Evolutionary conservation across 768 basidiomycete genomes (phyloP).

Genomic region (Agrocybe pediades): DNA sequence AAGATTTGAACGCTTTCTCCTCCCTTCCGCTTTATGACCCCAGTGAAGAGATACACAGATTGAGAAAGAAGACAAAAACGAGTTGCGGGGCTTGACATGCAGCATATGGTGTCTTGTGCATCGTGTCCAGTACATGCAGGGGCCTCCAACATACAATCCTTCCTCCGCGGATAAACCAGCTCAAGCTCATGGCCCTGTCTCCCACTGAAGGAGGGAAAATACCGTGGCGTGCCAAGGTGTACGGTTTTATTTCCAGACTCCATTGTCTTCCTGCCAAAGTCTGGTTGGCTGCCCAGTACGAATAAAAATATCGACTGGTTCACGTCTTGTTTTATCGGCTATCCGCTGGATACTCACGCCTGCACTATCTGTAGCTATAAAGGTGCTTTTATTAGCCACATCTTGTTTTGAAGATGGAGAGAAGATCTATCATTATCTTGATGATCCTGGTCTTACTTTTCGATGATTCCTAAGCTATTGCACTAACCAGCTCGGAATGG

Average conservation of each 20-base stretch:
- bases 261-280: neutral
- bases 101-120: slow-evolving; percentile 7
- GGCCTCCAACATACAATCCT: neutral
- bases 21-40: neutral
- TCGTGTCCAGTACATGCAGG: neutral
- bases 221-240: slow-evolving; percentile 10
- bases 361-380: slow-evolving; percentile 1
- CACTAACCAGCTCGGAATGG: slow-evolving; percentile 2
- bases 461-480: slow-evolving; percentile 7
- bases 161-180: slow-evolving; percentile 13
- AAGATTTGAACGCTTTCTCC: neutral
- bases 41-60: neutral
- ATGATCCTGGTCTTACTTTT: slow-evolving; percentile 16
- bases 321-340: slow-evolving; percentile 8
- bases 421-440: slow-evolving; percentile 11
- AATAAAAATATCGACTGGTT: slow-evolving; percentile 5
- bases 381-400: neutral
- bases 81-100: neutral
- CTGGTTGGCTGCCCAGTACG: neutral
- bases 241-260: slow-evolving; percentile 9
- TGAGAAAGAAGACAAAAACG: neutral
- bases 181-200: slow-evolving; percentile 1
- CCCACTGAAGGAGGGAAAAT: slow-evolving; percentile 1
- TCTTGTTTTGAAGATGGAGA: slow-evolving; percentile 7
- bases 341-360: slow-evolving; percentile 8